Conservation (phyloP, 1,139 yeast genomes). For the Hanseniaspora sp. region DNA sequence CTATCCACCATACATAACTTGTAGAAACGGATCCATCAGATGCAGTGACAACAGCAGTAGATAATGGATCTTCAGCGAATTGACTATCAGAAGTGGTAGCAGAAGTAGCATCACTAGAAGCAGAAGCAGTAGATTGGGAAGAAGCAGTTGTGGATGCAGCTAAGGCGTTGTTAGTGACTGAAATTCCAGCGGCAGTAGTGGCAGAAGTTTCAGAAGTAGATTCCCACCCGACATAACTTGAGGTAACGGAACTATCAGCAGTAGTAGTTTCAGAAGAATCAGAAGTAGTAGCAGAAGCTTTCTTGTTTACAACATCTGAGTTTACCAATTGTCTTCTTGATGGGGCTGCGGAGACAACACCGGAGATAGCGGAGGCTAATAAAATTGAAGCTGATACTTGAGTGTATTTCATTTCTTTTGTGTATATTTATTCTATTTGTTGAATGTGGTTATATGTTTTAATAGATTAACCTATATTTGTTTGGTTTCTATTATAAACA, state of each 20-base stretch:
- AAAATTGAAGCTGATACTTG: conserved; percentile 1
- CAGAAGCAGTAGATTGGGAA: not conserved
- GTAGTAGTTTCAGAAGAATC: not conserved
- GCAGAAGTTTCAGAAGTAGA: not conserved
- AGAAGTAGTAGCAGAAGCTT: not conserved
- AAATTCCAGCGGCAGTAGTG: not conserved
- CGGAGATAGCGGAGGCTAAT: conserved; percentile 5
- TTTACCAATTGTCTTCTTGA: not conserved
- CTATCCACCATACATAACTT: conserved; percentile 22
- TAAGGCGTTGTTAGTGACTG: no score
- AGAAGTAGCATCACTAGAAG: not conserved
- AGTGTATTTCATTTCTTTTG: conserved; percentile 8
- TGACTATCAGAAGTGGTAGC: not conserved
- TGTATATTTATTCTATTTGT: not conserved
- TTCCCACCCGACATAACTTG: no score
- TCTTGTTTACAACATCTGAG: conserved; percentile 2
- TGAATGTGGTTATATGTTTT: not conserved
- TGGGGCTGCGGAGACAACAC: not conserved
- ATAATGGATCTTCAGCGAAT: conserved; percentile 20
- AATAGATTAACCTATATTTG: no score
- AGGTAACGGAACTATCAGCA: not conserved
- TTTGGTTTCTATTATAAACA: not conserved
- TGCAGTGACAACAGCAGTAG: conserved; percentile 23
- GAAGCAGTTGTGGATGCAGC: not conserved
- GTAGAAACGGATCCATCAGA: conserved; percentile 22